Evolutionary conservation across 345 rosid genomes (phyloP).

Genomic region (Pelargonium nanum): DNA sequence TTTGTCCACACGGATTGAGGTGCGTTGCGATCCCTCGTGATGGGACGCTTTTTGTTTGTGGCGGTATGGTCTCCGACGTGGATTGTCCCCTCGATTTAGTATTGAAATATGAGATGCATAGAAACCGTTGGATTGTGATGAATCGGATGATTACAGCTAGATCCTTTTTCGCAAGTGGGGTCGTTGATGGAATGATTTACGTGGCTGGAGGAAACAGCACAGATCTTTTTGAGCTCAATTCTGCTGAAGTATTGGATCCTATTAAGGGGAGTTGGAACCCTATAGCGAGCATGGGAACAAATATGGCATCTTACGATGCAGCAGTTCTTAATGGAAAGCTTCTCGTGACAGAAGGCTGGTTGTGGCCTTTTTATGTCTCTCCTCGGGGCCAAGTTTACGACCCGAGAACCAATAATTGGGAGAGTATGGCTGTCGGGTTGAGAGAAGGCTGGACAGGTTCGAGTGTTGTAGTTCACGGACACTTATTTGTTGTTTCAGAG

Average conservation of each 20-base stretch:
- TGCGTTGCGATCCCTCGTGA: slow-evolving; percentile 50
- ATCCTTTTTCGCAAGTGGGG: slow-evolving; percentile 68
- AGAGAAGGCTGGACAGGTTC: slow-evolving; percentile 95
- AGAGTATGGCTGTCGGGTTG: slow-evolving; percentile 63
- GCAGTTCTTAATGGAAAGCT: slow-evolving; percentile 76
- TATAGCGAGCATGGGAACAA: slow-evolving; percentile 55
- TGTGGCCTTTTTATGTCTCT: slow-evolving; percentile 80
- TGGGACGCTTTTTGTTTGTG: slow-evolving; percentile 69
- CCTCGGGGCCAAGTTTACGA: slow-evolving; percentile 89
- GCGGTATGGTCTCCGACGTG: slow-evolving; percentile 73
- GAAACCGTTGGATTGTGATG: slow-evolving; percentile 67
- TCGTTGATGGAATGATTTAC: slow-evolving; percentile 61
- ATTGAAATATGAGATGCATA: slow-evolving; percentile 69
- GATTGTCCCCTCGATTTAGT: slow-evolving; percentile 70
- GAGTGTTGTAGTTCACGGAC: slow-evolving; percentile 60
- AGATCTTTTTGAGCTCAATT: slow-evolving; percentile 57
- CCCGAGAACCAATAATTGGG: slow-evolving; percentile 59
- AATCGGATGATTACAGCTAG: slow-evolving; percentile 56
- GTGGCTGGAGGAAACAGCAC: slow-evolving; percentile 79
- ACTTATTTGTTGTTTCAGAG: slow-evolving; percentile 70
- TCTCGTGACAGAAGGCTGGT: slow-evolving; percentile 85
- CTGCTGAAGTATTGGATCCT: slow-evolving; percentile 70
- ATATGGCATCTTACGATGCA: slow-evolving; percentile 76
- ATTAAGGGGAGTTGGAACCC: slow-evolving; percentile 47
- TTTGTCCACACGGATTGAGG: slow-evolving; percentile 69